Conservation (phyloP, 139 green algal species). For the Volvox africanus region DNA sequence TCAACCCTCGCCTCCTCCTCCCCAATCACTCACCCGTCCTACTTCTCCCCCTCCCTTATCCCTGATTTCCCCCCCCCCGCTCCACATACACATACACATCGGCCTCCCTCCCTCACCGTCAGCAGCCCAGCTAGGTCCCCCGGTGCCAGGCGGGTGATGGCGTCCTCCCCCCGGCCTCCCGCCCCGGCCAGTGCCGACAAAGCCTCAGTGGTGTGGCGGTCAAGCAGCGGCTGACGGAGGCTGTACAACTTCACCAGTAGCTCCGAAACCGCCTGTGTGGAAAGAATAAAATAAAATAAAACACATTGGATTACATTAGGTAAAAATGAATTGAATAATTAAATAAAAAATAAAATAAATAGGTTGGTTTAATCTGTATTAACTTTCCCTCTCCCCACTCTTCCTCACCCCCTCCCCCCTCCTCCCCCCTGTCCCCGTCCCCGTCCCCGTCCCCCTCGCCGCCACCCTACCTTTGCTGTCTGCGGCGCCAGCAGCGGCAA, state of each 20-base stretch:
- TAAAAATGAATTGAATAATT: neutral
- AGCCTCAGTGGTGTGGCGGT: slow-evolving; percentile 72
- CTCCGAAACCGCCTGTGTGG: slow-evolving; percentile 53
- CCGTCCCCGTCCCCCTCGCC: neutral
- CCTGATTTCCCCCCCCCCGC: neutral
- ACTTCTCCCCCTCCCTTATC: no score
- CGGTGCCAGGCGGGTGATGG: slow-evolving; percentile 50
- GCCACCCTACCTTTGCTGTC: slow-evolving; percentile 28
- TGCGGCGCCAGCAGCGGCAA: slow-evolving; percentile 69
- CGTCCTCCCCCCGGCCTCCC: neutral
- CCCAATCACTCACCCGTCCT: no score
- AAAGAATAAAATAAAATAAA: neutral
- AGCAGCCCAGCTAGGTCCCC: slow-evolving; percentile 71
- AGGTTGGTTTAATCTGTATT: no score
- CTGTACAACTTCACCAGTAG: slow-evolving; percentile 78
- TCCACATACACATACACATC: neutral
- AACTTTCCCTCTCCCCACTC: no score
- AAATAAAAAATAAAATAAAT: neutral
- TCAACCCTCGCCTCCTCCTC: no score
- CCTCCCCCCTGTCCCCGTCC: no score
- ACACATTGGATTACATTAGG: neutral
- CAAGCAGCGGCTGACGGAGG: slow-evolving; percentile 84
- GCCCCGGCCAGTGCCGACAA: slow-evolving; percentile 57
- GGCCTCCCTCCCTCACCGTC: slow-evolving; percentile 41
- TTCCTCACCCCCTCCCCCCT: no score